Base-by-base conservation (phyloP, 371 early-diverging fungal species). In the Parasitella parasitica region DNA sequence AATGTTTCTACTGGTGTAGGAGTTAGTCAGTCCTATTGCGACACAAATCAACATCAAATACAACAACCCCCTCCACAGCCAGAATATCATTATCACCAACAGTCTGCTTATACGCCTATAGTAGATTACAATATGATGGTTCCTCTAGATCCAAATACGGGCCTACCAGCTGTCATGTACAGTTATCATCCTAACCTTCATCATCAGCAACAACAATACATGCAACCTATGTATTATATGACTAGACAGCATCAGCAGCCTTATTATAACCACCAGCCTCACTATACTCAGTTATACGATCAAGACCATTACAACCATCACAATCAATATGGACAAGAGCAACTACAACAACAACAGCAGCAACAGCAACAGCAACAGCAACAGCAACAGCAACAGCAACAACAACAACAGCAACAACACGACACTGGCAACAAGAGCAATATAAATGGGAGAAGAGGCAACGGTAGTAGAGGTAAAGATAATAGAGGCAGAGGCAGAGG, bases 161-260 rank as follows among this genome's bases (percentile, higher is more conserved):
- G 57, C 16, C 35, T 66, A 35, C 52, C 55, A 20, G 37, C 50
- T 49, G 50, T 50, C 18, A 39, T 61, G 38, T 66, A 66, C 43
- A 35, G 52, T 16, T 61, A 66, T 34, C 57, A 39, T 28, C 59
- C 22, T 2, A 43, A 37, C 3, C 59, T 16, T 15, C 60, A 51
- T 12, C 60, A 27, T 26, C 57, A 52, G 27, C 36, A 36, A 16
- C 59, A 58, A 38, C 60, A 35, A 27, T 61, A 66, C 37, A 57
- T 66, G 61, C 61, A 66, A 7, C 61, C 65, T 13, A 49, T 66
- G 30, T 66, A 66, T 37, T 66, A 56, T 22, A 63, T 63, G 52
- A 20, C 39, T 34, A 52, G 57, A 2, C 51, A 57, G 26, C 56
- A 36, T 12, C 58, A 57, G 30, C 49, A 55, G 9, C 57, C 57